These are phyloP conservation scores for Tetratostichococcus sp. DNA, from an alignment of 139 green algal species.

Conservation along the genomic window DNA sequence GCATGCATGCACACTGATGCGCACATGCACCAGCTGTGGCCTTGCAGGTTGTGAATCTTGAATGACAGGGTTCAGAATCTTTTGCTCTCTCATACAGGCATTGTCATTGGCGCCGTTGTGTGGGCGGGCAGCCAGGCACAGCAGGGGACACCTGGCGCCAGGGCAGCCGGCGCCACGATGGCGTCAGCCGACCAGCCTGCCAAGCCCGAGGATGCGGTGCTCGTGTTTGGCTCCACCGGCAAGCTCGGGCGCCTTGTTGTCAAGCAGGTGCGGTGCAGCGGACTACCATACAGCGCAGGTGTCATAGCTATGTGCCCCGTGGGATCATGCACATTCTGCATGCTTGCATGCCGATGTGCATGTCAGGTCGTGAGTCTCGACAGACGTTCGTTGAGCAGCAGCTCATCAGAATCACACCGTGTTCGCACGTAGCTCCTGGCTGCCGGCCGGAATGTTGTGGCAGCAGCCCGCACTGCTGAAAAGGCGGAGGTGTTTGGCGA, in stretches of 20 bases:
- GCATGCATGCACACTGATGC: neutral
- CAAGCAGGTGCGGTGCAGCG: slow-evolving; percentile 41
- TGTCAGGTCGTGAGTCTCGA: too few relatives aligned
- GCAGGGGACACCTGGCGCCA: neutral
- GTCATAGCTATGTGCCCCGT: too few relatives aligned
- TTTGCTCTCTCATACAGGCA: too few relatives aligned
- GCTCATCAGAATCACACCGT: too few relatives aligned
- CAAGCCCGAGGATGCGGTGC: slow-evolving; percentile 61
- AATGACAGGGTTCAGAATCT: too few relatives aligned
- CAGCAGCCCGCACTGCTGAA: slow-evolving; percentile 45
- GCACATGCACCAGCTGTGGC: too few relatives aligned
- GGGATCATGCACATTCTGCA: too few relatives aligned
- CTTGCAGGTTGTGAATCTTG: too few relatives aligned
- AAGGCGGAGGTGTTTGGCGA: slow-evolving; percentile 34
- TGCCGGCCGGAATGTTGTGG: slow-evolving; percentile 67
- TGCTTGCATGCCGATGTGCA: too few relatives aligned
- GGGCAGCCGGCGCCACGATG: neutral
- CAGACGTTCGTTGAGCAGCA: too few relatives aligned
- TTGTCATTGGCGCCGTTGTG: neutral
- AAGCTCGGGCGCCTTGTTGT: slow-evolving; percentile 60
- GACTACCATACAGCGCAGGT: too few relatives aligned
- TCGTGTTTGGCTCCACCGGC: slow-evolving; percentile 78
- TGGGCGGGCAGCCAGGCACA: neutral
- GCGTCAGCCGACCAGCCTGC: slow-evolving; percentile 6
- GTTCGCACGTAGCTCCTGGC: slow-evolving; percentile 43